Evolutionary conservation across 495 filamentous ascomycete genomes (phyloP), one percentile per base, ranked within the genome.

Genomic region (Evernia prunastri): DNA sequence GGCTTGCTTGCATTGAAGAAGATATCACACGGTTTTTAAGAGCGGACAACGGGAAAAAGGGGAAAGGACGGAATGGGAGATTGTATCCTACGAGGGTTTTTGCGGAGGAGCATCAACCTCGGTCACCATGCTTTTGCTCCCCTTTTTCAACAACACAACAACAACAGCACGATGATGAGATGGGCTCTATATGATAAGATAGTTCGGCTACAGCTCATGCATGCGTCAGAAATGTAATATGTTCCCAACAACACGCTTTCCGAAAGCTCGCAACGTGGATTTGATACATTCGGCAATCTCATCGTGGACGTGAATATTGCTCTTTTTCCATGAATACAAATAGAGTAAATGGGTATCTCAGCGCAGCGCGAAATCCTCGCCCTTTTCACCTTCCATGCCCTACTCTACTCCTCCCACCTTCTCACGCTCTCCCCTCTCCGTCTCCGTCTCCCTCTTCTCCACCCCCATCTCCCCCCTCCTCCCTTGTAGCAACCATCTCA

Each of bases 401-500:
- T 56, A 27, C 57, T 33, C 40, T 45, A 29, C 23, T 58, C 12
- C 54, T 47, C 3, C 67, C 13, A 56, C 39, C 7, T 10, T 27
- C 25, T 57, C 43, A 51, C 1, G 20, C 53, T 42, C 56, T n/a
- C 7, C 23, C 40, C 11, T 63, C 58, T 6, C 39, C 61, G 4
- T 13, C 45, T 4, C n/a, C 54, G 39, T 66, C 63, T 74, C 77
- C 39, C 68, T 78, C 39, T 18, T 73, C 74, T n/a, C n/a, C n/a
- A n/a, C n/a, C n/a, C 8, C n/a, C 54, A 39, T 66, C 63, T 74
- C 77, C 39, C 68, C 79, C 39, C 29, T 73, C 74, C n/a, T 74
- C 74, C 63, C 79, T 82, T 81, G 87, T 81, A 15, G 76, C 79
- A 59, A 88, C 86, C 91, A 96, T 88, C 75, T 96, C 91, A 76